A percentile compares a stretch with the other conserved stretches of the same genome.
Conservation (phyloP, 768 basidiomycete species). For the Mycena kentingensis region DNA sequence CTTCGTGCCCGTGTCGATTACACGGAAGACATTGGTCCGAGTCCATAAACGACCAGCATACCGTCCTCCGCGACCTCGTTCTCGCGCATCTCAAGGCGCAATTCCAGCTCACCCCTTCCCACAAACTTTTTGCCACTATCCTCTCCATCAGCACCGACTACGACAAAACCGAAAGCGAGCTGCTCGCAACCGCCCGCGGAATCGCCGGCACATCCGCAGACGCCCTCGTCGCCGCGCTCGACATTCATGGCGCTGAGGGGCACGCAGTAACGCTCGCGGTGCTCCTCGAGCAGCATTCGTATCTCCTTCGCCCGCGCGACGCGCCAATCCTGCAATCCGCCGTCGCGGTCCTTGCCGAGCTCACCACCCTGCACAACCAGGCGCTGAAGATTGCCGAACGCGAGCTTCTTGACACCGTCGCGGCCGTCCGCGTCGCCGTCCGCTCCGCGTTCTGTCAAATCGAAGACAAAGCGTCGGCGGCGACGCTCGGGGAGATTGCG, state of each 20-base stretch:
- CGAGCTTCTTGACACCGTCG: slow-evolving; percentile 52
- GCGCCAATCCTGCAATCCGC: slow-evolving; percentile 47
- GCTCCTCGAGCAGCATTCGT: slow-evolving; percentile 48
- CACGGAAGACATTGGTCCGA: slow-evolving; percentile 57
- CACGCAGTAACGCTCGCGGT: slow-evolving; percentile 36
- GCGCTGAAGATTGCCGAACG: slow-evolving; percentile 49
- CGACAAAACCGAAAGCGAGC: slow-evolving; percentile 34
- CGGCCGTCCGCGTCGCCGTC: slow-evolving; percentile 45
- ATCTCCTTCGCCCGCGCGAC: slow-evolving; percentile 67
- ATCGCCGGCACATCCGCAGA: slow-evolving; percentile 54
- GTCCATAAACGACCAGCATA: slow-evolving; percentile 41
- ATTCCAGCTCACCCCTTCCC: slow-evolving; percentile 56
- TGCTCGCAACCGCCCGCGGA: slow-evolving; percentile 37
- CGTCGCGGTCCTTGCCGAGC: slow-evolving; percentile 38
- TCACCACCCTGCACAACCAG: slow-evolving; percentile 28
- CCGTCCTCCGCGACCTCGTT: slow-evolving; percentile 46
- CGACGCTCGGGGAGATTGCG: slow-evolving; percentile 48
- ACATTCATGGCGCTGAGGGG: slow-evolving; percentile 46
- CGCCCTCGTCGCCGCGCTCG: slow-evolving; percentile 55
- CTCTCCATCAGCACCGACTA: slow-evolving; percentile 38
- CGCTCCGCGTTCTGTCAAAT: slow-evolving; percentile 50
- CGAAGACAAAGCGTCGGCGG: slow-evolving; percentile 39
- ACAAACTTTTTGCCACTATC: slow-evolving; percentile 47
- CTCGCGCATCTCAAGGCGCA: slow-evolving; percentile 43
- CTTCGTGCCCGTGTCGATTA: slow-evolving; percentile 31